Evolutionary conservation across 1,139 yeast species (phyloP).

Genomic region (Scheffersomyces lignicola): DNA sequence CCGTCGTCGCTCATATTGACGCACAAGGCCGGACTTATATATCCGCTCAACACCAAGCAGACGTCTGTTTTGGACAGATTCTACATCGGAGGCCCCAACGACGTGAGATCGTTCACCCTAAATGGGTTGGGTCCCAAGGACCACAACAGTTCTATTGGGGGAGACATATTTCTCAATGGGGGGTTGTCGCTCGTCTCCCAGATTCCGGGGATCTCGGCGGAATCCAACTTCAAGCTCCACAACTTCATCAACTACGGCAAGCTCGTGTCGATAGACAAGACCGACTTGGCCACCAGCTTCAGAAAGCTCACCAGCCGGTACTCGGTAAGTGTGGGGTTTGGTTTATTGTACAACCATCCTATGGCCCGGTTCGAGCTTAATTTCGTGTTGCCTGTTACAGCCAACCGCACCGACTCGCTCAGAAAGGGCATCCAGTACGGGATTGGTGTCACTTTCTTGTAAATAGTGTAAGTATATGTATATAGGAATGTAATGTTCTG

Average conservation of each 20-base stretch:
- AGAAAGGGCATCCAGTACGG: conserved; percentile 94
- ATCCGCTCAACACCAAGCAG: conserved; percentile 26
- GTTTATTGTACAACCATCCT: conserved; percentile 81
- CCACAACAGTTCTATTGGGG: conserved; percentile 65
- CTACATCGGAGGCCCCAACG: conserved; percentile 75
- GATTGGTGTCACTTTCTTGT: conserved; percentile 81
- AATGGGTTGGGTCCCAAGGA: conserved; percentile 89
- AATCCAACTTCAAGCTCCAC: conserved; percentile 69
- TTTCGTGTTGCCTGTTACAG: conserved; percentile 73
- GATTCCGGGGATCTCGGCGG: conserved; percentile 57
- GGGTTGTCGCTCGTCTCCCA: conserved; percentile 70
- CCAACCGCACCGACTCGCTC: conserved; percentile 61
- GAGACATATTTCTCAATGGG: conserved; percentile 69
- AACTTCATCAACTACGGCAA: conserved; percentile 75
- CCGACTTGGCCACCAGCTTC: conserved; percentile 18
- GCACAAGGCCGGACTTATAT: conserved; percentile 53
- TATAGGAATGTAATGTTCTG: not conserved
- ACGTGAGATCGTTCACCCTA: conserved; percentile 70
- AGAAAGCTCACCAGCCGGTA: conserved; percentile 28
- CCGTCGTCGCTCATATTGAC: conserved; percentile 41
- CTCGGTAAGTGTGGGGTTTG: conserved; percentile 69
- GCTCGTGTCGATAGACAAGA: conserved; percentile 47
- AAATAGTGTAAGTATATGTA: conserved; percentile 14
- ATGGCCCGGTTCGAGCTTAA: conserved; percentile 90
- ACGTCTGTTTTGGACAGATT: conserved; percentile 58